Conservation (phyloP, 495 filamentous ascomycete genomes). For the Xylaria scruposa region DNA sequence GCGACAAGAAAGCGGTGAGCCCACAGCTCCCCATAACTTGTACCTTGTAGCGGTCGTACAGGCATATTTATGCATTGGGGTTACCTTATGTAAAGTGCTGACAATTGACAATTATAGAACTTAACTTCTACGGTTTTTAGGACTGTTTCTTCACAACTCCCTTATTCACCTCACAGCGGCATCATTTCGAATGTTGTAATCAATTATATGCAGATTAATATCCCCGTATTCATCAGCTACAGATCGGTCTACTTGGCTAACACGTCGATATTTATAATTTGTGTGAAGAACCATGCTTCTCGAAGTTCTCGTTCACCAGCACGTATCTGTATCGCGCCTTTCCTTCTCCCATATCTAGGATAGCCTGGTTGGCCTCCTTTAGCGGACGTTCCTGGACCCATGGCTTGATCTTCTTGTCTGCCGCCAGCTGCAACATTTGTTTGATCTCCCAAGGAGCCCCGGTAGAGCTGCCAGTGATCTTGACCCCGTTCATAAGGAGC, state of each 20-base stretch:
- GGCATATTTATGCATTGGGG: too few species aligned
- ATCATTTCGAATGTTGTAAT: not conserved
- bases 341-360: conserved; percentile 71
- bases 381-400: conserved; percentile 76
- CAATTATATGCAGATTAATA: not conserved
- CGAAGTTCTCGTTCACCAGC: conserved; percentile 66
- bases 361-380: conserved; percentile 72
- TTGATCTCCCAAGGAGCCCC: conserved; percentile 76
- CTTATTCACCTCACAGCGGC: not conserved
- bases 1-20: conserved; percentile 10
- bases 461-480: conserved; percentile 76
- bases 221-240: not conserved
- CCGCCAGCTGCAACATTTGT: conserved; percentile 81
- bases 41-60: not conserved
- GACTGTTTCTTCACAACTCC: not conserved
- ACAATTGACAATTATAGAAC: too few species aligned
- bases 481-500: conserved; percentile 68
- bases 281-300: conserved; percentile 24
- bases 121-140: not conserved
- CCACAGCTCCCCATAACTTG: not conserved
- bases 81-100: too few species aligned
- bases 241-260: not conserved
- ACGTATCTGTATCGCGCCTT: conserved; percentile 80
- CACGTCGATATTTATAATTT: not conserved
- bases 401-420: conserved; percentile 72